Conservation (phyloP, 2,329 filamentous ascomycete species). For the Botrytis porri region DNA sequence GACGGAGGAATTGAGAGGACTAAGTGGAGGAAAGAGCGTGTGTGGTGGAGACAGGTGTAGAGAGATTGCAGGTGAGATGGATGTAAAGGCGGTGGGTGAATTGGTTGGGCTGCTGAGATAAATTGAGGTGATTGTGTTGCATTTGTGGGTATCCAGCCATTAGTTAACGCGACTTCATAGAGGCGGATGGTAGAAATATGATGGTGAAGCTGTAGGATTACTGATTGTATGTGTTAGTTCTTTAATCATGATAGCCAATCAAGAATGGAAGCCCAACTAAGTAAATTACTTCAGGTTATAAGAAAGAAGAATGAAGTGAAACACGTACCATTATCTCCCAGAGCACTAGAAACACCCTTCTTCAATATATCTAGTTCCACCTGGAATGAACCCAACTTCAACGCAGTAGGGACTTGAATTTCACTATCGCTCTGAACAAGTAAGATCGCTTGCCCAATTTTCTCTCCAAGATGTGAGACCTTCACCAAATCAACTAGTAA, state of each 20-base stretch:
- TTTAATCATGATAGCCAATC: background rate
- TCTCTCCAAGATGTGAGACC: background rate
- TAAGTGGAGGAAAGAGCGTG: background rate
- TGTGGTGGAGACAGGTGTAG: constrained; percentile 5
- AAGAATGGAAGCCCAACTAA: background rate
- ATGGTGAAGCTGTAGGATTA: constrained; percentile 17
- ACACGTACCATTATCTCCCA: background rate
- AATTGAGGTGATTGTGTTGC: background rate
- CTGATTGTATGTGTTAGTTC: background rate
- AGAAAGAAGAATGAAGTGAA: background rate
- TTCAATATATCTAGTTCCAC: constrained; percentile 1
- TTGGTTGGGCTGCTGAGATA: background rate
- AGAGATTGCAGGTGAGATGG: constrained; percentile 5
- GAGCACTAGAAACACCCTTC: background rate
- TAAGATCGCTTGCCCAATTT: background rate
- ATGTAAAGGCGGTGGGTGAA: background rate
- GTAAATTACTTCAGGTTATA: background rate
- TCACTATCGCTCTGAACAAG: background rate
- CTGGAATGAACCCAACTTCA: background rate
- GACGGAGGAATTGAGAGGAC: background rate
- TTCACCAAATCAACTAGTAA: constrained; percentile 11
- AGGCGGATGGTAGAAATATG: constrained; percentile 10
- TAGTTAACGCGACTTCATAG: constrained; percentile 9
- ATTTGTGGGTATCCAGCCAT: background rate
- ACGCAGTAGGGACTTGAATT: background rate